phyloP scores from a whole-genome alignment of 768 basidiomycete species.

The Mycena galericulata region DNA sequence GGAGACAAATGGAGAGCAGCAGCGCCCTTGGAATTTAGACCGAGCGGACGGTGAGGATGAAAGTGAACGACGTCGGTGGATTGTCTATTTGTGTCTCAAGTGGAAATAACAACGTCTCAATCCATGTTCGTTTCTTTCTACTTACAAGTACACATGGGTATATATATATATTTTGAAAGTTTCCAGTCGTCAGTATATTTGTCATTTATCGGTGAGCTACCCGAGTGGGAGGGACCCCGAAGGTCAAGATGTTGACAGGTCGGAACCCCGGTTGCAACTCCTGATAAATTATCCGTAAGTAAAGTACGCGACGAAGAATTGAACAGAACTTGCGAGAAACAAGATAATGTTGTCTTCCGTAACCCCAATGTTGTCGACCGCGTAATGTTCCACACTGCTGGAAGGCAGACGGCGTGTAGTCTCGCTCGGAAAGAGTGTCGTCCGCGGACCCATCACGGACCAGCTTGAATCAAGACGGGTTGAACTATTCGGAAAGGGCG shows the following conservation, averaged over 20 bases:
- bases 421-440: constrained; percentile 57
- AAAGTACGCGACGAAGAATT: constrained; percentile 4
- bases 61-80: constrained; percentile 75
- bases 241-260: constrained; percentile 61
- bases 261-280: constrained; percentile 52
- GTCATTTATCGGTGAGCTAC: constrained; percentile 17
- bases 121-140: background rate
- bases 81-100: constrained; percentile 73
- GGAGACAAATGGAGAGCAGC: constrained; percentile 52
- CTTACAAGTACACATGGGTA: background rate
- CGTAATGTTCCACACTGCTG: constrained; percentile 57
- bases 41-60: constrained; percentile 71
- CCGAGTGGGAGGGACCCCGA: constrained; percentile 47
- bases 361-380: constrained; percentile 62
- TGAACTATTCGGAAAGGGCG: constrained; percentile 52
- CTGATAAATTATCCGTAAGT: constrained; percentile 38
- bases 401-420: constrained; percentile 55
- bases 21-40: constrained; percentile 64
- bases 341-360: constrained; percentile 74
- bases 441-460: constrained; percentile 55
- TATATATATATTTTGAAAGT: background rate
- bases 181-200: background rate
- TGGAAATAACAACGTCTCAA: constrained; percentile 48
- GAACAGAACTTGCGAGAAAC: constrained; percentile 57
- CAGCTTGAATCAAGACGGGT: constrained; percentile 46